These are phyloP conservation scores for Arthrobotrys musiformis DNA, from an alignment of 2,329 filamentous ascomycete genomes.

Conservation along the genomic window DNA sequence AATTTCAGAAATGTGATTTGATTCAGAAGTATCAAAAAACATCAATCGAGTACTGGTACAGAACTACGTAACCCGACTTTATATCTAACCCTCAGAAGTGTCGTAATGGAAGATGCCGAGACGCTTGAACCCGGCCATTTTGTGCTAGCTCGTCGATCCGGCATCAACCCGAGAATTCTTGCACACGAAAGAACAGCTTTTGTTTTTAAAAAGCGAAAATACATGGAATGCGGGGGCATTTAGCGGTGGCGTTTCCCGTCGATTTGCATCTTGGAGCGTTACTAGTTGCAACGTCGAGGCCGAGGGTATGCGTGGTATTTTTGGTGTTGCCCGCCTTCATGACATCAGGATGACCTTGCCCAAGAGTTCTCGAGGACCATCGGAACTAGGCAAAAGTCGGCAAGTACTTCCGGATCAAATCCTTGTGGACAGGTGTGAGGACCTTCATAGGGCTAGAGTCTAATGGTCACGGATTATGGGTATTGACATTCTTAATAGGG, in stretches of 20 bases:
- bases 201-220: no score
- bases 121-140: not conserved
- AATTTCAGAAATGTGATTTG: not conserved
- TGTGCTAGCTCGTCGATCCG: slow-evolving; percentile 28
- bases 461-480: not conserved
- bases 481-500: slow-evolving; percentile 1
- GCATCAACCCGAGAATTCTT: slow-evolving; percentile 12
- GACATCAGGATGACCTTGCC: slow-evolving; percentile 42
- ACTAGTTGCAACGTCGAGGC: no score
- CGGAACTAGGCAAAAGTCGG: slow-evolving; percentile 10
- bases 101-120: not conserved
- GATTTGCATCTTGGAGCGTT: not conserved
- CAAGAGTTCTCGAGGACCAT: slow-evolving; percentile 22
- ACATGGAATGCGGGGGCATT: slow-evolving; percentile 22
- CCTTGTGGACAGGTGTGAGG: not conserved
- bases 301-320: slow-evolving; percentile 17
- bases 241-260: not conserved
- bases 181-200: not conserved
- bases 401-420: not conserved
- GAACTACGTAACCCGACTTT: slow-evolving; percentile 1
- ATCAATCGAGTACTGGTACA: not conserved
- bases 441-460: not conserved
- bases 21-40: not conserved
- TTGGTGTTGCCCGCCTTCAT: slow-evolving; percentile 26
- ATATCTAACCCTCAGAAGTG: not conserved